Evolutionary conservation across 371 early-diverging fungal genomes (phyloP), one percentile per base, ranked within the genome.

Genomic region (Circinella umbellata): DNA sequence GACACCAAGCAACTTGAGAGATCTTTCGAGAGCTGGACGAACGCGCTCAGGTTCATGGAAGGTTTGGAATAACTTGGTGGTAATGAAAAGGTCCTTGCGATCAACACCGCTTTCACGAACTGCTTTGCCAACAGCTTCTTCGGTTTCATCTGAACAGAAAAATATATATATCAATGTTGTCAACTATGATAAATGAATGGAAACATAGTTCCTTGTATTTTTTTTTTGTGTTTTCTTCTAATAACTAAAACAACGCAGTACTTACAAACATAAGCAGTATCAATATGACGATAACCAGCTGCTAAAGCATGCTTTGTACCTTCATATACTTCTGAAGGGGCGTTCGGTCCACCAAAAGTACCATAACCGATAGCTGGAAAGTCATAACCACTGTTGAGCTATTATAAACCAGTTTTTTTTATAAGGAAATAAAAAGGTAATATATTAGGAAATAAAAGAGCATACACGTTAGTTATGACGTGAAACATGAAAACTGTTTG

Each of bases 31-130:
- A 8, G 76, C 88, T 47, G 86, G 78, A 0, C 76, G 68, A 4
- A 89, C 87, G 47, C 84, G 72, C 36, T 84, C 73, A 14, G 88
- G 85, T 17, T 75, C 69, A 59, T 88, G 89, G 61, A 82, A 77
- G 11, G 88, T 90, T 77, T 92, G 91, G 94, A 94, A 96, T 14
- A 97, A 80, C 83, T 98, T 98, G 71, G 93, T 91, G 11, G 70
- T 70, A 34, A 74, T 60, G 39, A 70, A 67, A 13, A 74, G 27
- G 86, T 65, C 77, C 72, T 83, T 95, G 91, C 95, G 86, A 64
- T 81, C 81, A 7, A 91, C 69, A 54, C 64, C 67, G 49, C 80
- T 73, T 59, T 84, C 76, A 11, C 67, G 71, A 51, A 94, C 78
- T 3, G 85, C 91, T 62, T 86, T 82, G 42, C 96, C 96, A 51